These are phyloP conservation scores for Artemisia annua DNA, from an alignment of 129 eudicot species.

Conservation along the genomic window DNA sequence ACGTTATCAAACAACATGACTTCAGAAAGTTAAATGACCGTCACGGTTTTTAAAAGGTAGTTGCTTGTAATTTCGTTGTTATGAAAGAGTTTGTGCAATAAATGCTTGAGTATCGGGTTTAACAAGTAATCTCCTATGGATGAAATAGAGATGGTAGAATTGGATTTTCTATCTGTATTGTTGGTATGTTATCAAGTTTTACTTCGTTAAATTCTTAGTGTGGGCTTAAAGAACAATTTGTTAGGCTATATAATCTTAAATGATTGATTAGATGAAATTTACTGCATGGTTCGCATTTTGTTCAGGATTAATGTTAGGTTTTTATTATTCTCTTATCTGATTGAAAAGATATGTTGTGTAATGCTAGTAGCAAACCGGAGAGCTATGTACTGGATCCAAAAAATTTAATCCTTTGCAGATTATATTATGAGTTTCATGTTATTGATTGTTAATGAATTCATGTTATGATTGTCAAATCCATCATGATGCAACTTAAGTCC, in stretches of 20 bases:
- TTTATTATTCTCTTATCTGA: background rate
- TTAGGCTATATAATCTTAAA: background rate
- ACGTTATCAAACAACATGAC: background rate
- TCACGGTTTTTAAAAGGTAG: conserved; percentile 5
- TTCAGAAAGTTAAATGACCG: background rate
- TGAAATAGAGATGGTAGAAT: conserved; percentile 20
- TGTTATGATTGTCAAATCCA: no score
- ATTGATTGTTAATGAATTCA: no score
- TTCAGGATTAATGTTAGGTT: background rate
- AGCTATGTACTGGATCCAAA: no score
- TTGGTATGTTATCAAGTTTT: background rate
- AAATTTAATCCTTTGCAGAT: no score
- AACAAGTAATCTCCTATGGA: conserved; percentile 6
- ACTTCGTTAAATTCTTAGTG: background rate
- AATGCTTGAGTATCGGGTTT: background rate
- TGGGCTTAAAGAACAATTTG: conserved; percentile 11
- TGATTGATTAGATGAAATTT: background rate
- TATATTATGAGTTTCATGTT: no score
- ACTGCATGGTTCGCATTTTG: background rate
- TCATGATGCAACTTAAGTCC: no score
- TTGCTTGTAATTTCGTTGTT: conserved; percentile 14
- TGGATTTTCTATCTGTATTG: conserved; percentile 1
- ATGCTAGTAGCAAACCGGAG: no score
- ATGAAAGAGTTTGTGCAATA: conserved; percentile 37
- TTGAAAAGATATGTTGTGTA: no score